phyloP scores from a whole-genome alignment of 2,329 filamentous ascomycete species.

The Fusarium floridanum region DNA sequence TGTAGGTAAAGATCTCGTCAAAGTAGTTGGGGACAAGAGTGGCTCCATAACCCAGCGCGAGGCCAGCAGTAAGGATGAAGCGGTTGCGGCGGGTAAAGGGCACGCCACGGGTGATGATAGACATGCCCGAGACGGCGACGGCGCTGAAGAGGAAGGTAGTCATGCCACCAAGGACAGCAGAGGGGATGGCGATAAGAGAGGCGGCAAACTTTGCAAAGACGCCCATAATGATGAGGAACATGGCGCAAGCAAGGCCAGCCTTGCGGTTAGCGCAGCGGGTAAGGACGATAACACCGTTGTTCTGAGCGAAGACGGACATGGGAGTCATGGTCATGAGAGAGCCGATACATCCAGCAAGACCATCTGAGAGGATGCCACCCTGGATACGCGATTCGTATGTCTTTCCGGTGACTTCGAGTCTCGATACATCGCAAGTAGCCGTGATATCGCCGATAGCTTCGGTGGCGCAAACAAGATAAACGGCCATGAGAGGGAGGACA shows the following conservation, averaged over 20 bases:
- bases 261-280: constrained; percentile 85
- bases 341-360: constrained; percentile 79
- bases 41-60: constrained; percentile 80
- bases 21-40: constrained; percentile 78
- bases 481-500: constrained; percentile 77
- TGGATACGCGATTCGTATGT: constrained; percentile 83
- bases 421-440: constrained; percentile 84
- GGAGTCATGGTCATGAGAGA: constrained; percentile 84
- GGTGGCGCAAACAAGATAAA: constrained; percentile 80
- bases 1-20: constrained; percentile 78
- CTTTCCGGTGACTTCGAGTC: constrained; percentile 78
- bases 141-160: constrained; percentile 85
- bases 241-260: constrained; percentile 81
- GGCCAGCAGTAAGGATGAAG: constrained; percentile 82
- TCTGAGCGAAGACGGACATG: constrained; percentile 85
- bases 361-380: constrained; percentile 83
- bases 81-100: constrained; percentile 83
- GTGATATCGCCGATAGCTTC: constrained; percentile 86
- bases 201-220: constrained; percentile 88
- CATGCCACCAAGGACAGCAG: constrained; percentile 76
- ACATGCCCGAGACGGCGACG: constrained; percentile 82
- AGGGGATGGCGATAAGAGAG: constrained; percentile 80
- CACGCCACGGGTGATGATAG: constrained; percentile 77
- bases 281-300: constrained; percentile 86
- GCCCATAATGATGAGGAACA: constrained; percentile 85